Conservation (phyloP, 495 filamentous ascomycete species). For the Geoglossum glabrum region DNA sequence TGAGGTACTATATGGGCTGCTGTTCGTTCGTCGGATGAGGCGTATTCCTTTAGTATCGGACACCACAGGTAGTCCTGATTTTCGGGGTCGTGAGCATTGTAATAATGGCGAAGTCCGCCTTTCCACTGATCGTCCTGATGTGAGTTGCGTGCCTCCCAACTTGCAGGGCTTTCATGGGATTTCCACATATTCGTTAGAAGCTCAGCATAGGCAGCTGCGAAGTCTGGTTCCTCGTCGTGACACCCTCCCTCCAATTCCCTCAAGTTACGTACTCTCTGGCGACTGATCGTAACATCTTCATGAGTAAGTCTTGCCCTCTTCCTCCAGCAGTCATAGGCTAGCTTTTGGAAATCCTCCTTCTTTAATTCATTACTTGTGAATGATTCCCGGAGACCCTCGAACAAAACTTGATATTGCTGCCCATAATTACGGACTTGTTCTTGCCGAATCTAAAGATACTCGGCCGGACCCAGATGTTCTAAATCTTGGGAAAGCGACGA, state of each 20-base stretch:
- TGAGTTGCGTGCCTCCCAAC: background rate
- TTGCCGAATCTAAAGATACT: background rate
- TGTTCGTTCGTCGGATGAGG: background rate
- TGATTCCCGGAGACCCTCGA: background rate
- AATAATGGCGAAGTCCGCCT: background rate
- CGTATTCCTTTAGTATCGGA: slow-evolving; percentile 1
- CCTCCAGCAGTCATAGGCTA: background rate
- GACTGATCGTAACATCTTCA: background rate
- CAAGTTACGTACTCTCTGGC: background rate
- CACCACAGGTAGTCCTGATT: background rate
- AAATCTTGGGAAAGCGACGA: background rate
- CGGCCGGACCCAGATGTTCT: background rate
- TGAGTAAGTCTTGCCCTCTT: background rate
- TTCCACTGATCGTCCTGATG: background rate
- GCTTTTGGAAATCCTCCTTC: background rate
- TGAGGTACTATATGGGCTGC: slow-evolving; percentile 1
- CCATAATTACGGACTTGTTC: background rate
- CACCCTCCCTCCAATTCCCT: background rate
- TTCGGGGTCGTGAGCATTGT: background rate
- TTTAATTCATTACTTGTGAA: background rate
- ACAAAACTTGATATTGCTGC: background rate
- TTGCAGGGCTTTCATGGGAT: background rate
- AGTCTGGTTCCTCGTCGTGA: background rate
- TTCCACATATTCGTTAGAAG: background rate
- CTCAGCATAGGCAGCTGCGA: background rate